Evolutionary conservation across 2,329 filamentous ascomycete species (phyloP).

Genomic region (Trichophyton mentagrophytes): DNA sequence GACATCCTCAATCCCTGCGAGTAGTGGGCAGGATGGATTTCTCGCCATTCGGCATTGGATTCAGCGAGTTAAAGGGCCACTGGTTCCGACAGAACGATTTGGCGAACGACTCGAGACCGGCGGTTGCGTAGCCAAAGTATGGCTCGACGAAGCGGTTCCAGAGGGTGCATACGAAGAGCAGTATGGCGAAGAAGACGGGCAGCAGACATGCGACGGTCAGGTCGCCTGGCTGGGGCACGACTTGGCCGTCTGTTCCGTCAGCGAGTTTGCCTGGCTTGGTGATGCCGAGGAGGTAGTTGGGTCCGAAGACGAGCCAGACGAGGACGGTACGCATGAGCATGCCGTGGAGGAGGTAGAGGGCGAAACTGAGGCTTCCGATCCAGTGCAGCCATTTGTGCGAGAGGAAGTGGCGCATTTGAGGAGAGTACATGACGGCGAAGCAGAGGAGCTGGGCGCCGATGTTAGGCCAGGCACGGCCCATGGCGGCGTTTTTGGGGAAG

Average conservation of each 20-base stretch:
- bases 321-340: constrained; percentile 47
- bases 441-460: constrained; percentile 39
- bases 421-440: constrained; percentile 42
- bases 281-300: constrained; percentile 17
- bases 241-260: not conserved
- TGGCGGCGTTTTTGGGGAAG: constrained; percentile 32
- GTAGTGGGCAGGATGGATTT: constrained; percentile 1
- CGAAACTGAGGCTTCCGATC: constrained; percentile 52
- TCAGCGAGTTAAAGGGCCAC: not conserved
- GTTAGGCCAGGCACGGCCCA: constrained; percentile 39
- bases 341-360: constrained; percentile 52
- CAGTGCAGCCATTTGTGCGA: constrained; percentile 46
- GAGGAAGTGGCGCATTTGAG: constrained; percentile 39
- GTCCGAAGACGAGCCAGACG: constrained; percentile 47
- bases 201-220: constrained; percentile 29
- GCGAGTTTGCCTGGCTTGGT: not conserved
- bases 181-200: constrained; percentile 36
- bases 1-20: not conserved
- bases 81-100: constrained; percentile 9
- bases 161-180: constrained; percentile 36
- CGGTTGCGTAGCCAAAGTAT: constrained; percentile 28
- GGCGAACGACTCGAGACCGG: constrained; percentile 17
- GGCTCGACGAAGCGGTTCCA: constrained; percentile 46
- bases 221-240: constrained; percentile 27
- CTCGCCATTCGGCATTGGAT: not conserved